Conservation (phyloP, 345 rosid genomes). For the Bruguiera parviflora region DNA sequence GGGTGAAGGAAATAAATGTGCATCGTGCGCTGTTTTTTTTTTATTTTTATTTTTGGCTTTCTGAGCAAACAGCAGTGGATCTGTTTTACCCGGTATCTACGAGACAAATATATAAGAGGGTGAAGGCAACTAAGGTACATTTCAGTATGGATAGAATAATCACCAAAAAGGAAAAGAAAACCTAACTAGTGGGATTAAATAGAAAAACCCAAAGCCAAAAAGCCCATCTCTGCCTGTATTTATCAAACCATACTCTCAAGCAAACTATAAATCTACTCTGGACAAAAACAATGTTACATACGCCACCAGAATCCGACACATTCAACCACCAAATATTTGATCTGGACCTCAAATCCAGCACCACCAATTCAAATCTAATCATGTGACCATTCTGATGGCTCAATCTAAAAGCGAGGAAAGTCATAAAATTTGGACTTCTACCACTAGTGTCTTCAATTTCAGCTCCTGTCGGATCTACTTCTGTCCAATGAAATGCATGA, state of each 20-base stretch:
- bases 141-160: not conserved
- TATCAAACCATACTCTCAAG: conserved; percentile 19
- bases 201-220: conserved; percentile 13
- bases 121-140: too few relatives aligned
- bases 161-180: not conserved
- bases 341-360: conserved; percentile 7
- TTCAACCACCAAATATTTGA: conserved; percentile 6
- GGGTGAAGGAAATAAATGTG: too few relatives aligned
- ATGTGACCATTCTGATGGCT: conserved; percentile 11
- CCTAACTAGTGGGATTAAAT: conserved; percentile 8
- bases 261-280: conserved; percentile 36
- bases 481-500: conserved; percentile 47
- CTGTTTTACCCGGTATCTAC: conserved; percentile 8
- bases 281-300: conserved; percentile 22
- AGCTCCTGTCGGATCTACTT: conserved; percentile 57
- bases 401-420: conserved; percentile 6
- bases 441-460: conserved; percentile 36
- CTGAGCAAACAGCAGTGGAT: not conserved
- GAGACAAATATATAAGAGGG: not conserved
- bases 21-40: too few relatives aligned
- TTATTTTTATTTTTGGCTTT: too few relatives aligned
- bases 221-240: conserved; percentile 5
- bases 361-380: conserved; percentile 8
- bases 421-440: conserved; percentile 24
- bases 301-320: conserved; percentile 21